Base-by-base conservation (phyloP, 192 early-diverging fungal genomes). In the Cladochytrium replicatum region DNA sequence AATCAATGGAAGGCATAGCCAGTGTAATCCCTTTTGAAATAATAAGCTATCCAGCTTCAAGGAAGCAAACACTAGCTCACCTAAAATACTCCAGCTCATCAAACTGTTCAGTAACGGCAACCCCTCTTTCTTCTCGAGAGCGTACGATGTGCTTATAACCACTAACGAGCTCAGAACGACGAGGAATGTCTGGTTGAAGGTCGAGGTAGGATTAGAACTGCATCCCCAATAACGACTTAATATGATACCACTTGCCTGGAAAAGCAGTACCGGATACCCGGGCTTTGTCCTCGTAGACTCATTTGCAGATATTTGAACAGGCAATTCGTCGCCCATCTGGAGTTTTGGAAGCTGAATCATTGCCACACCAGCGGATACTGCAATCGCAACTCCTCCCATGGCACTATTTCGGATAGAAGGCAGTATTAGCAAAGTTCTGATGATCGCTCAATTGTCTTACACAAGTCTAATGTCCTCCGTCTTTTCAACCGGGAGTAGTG, bases 401-500 rank as follows among this genome's bases (percentile, higher is more conserved):
- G 48, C 41, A 27, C 57, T 70, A 22, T 23, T 1, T 21, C n/a
- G n/a, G n/a, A n/a, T n/a, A n/a, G n/a, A n/a, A n/a, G n/a, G n/a
- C n/a, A n/a, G n/a, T 13, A 37, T 13, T 37, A 37, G 17, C 13
- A 13, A 13, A 13, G 34, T 13, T 13, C 17, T 13, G 17, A 37
- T 13, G 17, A 37, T 13, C 17, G 13, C 13, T 9, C 50, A 8
- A 49, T 15, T 31, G 0, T 46, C 56, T 43, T 48, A 66, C 65
- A 90, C 84, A 23, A 89, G 62, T 2, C 55, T 49, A 34, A 83
- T 54, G 49, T 86, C 75, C 50, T 87, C 86, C 38, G 78, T 81
- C 55, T 77, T 82, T 46, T 93, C 93, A 9, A 93, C 90, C 0
- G 90, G 88, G 27, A 97, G 70, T 44, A 93, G 56, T 1, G 87